phyloP scores from a whole-genome alignment of 169 alveolate genomes.

The Plasmodium ovale region DNA sequence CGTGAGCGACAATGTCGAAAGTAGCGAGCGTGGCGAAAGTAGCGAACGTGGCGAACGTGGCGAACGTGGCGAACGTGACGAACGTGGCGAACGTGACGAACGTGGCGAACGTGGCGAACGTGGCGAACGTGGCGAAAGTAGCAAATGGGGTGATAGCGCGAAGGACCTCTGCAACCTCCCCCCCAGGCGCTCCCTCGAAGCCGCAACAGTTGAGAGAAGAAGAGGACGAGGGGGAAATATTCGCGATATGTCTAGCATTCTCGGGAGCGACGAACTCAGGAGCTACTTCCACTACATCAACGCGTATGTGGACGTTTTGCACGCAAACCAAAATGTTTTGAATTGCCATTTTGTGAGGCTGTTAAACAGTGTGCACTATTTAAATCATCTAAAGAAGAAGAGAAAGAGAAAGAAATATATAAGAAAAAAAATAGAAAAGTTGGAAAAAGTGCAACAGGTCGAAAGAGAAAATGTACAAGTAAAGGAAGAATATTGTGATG shows the following conservation, averaged over 20 bases:
- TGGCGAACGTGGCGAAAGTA: no score
- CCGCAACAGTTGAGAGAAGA: neutral
- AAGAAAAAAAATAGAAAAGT: slow-evolving; percentile 58
- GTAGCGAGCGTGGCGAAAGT: no score
- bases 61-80: neutral
- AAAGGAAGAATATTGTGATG: slow-evolving; percentile 77
- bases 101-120: no score
- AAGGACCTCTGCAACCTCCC: no score
- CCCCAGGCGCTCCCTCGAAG: no score
- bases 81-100: neutral
- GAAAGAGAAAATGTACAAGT: slow-evolving; percentile 32
- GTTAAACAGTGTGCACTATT: slow-evolving; percentile 24
- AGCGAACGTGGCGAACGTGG: no score
- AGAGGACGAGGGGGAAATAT: slow-evolving; percentile 2
- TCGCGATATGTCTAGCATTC: slow-evolving; percentile 1
- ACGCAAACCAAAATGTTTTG: slow-evolving; percentile 47
- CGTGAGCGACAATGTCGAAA: no score
- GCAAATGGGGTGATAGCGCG: neutral
- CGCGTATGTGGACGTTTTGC: slow-evolving; percentile 78
- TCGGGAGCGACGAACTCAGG: slow-evolving; percentile 47
- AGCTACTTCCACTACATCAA: slow-evolving; percentile 76
- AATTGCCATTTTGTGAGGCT: slow-evolving; percentile 53
- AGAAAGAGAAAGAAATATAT: slow-evolving; percentile 61
- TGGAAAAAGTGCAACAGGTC: slow-evolving; percentile 45
- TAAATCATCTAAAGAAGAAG: slow-evolving; percentile 58